Evolutionary conservation across 371 early-diverging fungal genomes (phyloP), one percentile per base, ranked within the genome.

Genomic region (Haplosporangium sp.): DNA sequence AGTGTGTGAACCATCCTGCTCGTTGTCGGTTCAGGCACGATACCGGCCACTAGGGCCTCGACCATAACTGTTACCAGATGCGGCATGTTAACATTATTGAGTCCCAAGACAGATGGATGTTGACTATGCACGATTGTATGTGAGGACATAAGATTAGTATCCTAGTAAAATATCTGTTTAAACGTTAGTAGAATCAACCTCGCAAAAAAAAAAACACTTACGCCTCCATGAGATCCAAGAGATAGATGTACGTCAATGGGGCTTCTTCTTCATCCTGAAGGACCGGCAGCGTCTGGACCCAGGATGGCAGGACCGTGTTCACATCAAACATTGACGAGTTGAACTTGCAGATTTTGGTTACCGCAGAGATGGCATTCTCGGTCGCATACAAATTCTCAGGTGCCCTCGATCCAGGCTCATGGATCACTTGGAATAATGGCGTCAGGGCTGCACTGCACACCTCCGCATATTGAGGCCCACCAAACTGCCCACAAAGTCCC

Each of bases 321-420:
- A 88, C 72, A 69, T 93, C 90, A 62, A 90, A 81, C 67, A 87
- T 85, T 59, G 76, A 70, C 54, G 73, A 67, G 69, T 88, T 87
- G 76, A 85, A 92, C 60, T 89, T 86, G 82, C 91, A 89, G 46
- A 96, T 92, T 85, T 97, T 98, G 61, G 93, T 92, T 45, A 98
- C 81, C 9, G 98, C 96, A 13, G 96, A 86, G 16, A 96, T 87
- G 14, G 93, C 94, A 68, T 97, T 98, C 82, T 98, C 99, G 0
- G 95, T 95, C 0, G 93, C 95, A 59, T 86, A 87, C 8, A 94
- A 81, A 58, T 93, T 91, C 42, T 91, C 95, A 9, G 86, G 82
- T 5, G 80, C 81, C 23, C 93, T 89, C 2, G 94, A 81, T 37
- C 89, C 89, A 2, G 90, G 86, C n/a, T 83, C 83, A 57, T 88